Conservation (phyloP, 2,329 filamentous ascomycete genomes). For the Epichloe typhina region DNA sequence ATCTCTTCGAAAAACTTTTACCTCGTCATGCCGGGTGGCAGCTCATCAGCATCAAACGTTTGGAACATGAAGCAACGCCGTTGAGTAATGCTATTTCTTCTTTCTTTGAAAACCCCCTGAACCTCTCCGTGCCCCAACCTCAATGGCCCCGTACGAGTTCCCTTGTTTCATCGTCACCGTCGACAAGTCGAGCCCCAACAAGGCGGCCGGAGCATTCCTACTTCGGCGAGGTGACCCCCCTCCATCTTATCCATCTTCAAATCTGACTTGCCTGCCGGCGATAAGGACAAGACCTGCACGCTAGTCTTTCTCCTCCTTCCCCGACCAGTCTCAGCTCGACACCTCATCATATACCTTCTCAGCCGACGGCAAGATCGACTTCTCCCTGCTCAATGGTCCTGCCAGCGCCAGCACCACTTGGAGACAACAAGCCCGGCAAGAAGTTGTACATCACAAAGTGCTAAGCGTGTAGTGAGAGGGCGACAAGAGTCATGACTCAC, state of each 20-base stretch:
- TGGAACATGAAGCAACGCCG: slow-evolving; percentile 16
- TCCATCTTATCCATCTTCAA: slow-evolving; percentile 50
- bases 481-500: neutral
- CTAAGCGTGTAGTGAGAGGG: slow-evolving; percentile 5
- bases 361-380: slow-evolving; percentile 37
- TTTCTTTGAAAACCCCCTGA: too few relatives aligned
- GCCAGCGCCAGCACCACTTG: slow-evolving; percentile 38
- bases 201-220: slow-evolving; percentile 36
- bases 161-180: slow-evolving; percentile 50
- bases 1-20: too few relatives aligned
- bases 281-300: slow-evolving; percentile 45
- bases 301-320: slow-evolving; percentile 49
- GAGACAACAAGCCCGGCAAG: slow-evolving; percentile 32
- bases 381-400: slow-evolving; percentile 33
- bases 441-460: slow-evolving; percentile 24
- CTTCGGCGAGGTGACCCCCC: slow-evolving; percentile 39
- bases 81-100: too few relatives aligned
- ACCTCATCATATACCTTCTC: slow-evolving; percentile 39
- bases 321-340: slow-evolving; percentile 39
- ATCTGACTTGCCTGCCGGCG: slow-evolving; percentile 47
- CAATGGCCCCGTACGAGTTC: too few relatives aligned
- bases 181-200: slow-evolving; percentile 38
- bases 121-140: too few relatives aligned
- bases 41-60: too few relatives aligned
- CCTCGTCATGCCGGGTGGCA: too few relatives aligned